Evolutionary conservation across 306 rosid genomes (phyloP).

Genomic region (Begonia masoniana): DNA sequence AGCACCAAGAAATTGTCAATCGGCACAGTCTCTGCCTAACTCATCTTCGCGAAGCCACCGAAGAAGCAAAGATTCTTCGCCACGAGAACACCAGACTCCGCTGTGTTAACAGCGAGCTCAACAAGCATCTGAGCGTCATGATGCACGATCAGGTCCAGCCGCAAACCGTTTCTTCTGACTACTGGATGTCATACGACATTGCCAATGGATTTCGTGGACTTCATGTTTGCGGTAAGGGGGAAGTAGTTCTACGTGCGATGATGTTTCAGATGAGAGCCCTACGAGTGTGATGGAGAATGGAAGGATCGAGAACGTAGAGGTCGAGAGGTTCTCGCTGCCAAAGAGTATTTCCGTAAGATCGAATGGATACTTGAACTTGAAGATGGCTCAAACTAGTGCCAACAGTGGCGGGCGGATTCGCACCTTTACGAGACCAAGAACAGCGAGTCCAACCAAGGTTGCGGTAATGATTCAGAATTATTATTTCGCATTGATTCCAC

Average conservation of each 20-base stretch:
- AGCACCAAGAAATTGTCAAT: constrained; percentile 85
- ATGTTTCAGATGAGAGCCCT: constrained; percentile 42
- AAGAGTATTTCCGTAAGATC: constrained; percentile 92
- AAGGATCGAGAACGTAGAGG: constrained; percentile 27
- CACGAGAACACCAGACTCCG: constrained; percentile 61
- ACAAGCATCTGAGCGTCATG: constrained; percentile 50
- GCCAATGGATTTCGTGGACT: constrained; percentile 10
- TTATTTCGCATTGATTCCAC: not conserved
- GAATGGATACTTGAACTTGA: constrained; percentile 44
- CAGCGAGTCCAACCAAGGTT: constrained; percentile 29
- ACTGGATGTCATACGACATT: constrained; percentile 10
- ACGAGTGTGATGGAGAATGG: constrained; percentile 45
- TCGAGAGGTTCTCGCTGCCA: constrained; percentile 60
- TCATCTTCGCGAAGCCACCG: constrained; percentile 49
- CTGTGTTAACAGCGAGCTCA: constrained; percentile 47
- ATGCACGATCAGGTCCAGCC: constrained; percentile 37
- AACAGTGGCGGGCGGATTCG: constrained; percentile 33
- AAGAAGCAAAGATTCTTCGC: constrained; percentile 57
- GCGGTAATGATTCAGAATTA: constrained; percentile 30
- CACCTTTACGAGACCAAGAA: constrained; percentile 31
- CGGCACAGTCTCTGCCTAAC: constrained; percentile 64
- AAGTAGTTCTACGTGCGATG: constrained; percentile 14
- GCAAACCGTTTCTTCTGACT: constrained; percentile 14
- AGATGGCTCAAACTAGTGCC: constrained; percentile 25
- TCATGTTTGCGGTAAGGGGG: constrained; percentile 6